Base-by-base conservation (phyloP, 1,284 basidiomycete genomes). In the Cystobasidium sp. region DNA sequence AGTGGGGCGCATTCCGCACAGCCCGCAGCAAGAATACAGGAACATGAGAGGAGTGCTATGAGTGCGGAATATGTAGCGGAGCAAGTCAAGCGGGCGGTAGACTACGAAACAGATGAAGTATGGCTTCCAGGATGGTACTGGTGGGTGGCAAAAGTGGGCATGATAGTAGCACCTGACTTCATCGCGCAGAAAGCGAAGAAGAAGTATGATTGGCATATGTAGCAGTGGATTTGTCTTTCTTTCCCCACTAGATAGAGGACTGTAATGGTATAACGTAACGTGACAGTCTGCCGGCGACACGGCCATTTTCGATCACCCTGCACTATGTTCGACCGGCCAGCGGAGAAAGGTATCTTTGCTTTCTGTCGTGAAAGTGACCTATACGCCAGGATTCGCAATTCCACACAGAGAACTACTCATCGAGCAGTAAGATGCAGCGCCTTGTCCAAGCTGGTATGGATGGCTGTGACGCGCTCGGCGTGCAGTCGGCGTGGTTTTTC, bases 51-150 rank as follows among this genome's bases (percentile, higher is more conserved):
- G 41, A 73, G 53, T 37, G 51, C 70, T 10, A 73, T 73, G 70
- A 20, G 16, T 9, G 20, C 62, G 22, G 44, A 43, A 4, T 46
- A 56, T 22, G 70, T 73, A 20, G 70, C 70, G n/a, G 31, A 47
- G 53, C 37, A 55, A 43, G 55, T 65, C 7, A 59, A 52, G 18
- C 18, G n/a, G 22, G 70, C 70, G 16, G 49, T 73, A 39, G 51
- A 66, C 39, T 9, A 10, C 20, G 62, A 66, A 44, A 44, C 44
- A 20, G 70, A 73, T 43, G 70, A 73, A 51, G 22, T 73, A 41
- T 73, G 70, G 70, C 70, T 73, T 14, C 70, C 70, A n/a, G 46
- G 49, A 22, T 52, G 39, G 44, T 73, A 73, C 41, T 73, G 70
- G 70, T 56, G 62, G 52, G 52, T 66, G 1, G 51, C 59, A 16